Percentiles rank a stretch among this genome's conserved stretches.
These are phyloP conservation scores for Dactylellina drechsleri DNA, from an alignment of 2,329 filamentous ascomycete species.

Conservation along the genomic window DNA sequence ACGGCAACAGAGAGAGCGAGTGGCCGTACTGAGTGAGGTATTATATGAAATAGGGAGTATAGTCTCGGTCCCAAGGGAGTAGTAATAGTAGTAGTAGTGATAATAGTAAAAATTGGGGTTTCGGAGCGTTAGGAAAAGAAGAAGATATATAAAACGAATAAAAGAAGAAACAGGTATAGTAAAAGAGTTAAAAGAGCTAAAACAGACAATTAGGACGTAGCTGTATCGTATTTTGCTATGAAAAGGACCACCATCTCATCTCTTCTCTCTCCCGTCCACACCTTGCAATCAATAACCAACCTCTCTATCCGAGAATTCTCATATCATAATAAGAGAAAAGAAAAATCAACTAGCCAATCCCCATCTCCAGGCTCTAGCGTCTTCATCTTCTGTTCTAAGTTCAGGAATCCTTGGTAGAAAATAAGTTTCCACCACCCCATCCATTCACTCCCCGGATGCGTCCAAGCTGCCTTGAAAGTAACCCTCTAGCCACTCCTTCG, in stretches of 20 bases:
- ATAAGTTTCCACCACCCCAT: background rate
- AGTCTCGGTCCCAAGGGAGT: no score
- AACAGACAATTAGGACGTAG: background rate
- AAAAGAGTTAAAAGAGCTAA: background rate
- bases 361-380: no score
- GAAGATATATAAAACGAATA: background rate
- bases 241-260: background rate
- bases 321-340: background rate
- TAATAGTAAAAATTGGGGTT: background rate
- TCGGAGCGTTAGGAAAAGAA: background rate
- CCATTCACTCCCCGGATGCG: background rate
- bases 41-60: slow-evolving; percentile 16
- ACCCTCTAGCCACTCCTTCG: slow-evolving; percentile 74
- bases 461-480: slow-evolving; percentile 67
- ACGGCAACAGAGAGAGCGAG: background rate
- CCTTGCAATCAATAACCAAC: background rate
- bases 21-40: slow-evolving; percentile 14
- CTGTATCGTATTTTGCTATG: slow-evolving; percentile 1
- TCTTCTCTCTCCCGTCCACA: background rate
- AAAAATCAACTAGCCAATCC: background rate
- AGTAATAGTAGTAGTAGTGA: background rate
- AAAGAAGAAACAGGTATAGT: background rate
- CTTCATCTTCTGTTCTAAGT: no score
- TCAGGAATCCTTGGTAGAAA: background rate
- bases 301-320: background rate